phyloP scores from a whole-genome alignment of 2,329 filamentous ascomycete genomes.

The Trichoderma atrobrunneum region DNA sequence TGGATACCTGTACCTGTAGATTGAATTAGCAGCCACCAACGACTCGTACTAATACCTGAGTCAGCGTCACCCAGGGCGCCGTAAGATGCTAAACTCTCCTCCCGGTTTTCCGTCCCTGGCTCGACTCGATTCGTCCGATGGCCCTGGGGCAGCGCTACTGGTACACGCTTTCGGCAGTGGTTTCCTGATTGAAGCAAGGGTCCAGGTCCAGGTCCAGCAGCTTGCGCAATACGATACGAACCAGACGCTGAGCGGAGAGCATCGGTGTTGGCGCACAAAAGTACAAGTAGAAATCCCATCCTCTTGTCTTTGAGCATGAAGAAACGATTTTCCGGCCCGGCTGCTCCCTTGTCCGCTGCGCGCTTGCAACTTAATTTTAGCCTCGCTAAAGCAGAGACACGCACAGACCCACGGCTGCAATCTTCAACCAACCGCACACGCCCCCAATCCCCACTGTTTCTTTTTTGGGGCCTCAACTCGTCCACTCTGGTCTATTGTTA shows the following conservation, averaged over 20 bases:
- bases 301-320: background rate
- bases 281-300: background rate
- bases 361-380: slow-evolving; percentile 21
- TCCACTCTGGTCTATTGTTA: background rate
- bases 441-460: slow-evolving; percentile 2
- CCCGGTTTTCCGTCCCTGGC: background rate
- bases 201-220: background rate
- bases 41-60: background rate
- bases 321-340: slow-evolving; percentile 15
- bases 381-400: slow-evolving; percentile 7
- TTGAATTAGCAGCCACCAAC: background rate
- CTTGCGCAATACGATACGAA: background rate
- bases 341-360: slow-evolving; percentile 5
- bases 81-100: background rate
- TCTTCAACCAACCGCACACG: slow-evolving; percentile 17
- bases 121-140: too few relatives aligned
- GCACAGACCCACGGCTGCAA: background rate
- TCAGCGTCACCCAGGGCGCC: background rate
- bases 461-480: background rate
- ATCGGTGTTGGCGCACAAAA: background rate
- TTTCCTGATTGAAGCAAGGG: background rate
- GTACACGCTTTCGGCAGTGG: background rate
- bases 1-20: background rate
- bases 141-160: background rate
- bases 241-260: background rate